phyloP scores from a whole-genome alignment of 805 yeast species.

The Monosporozyma unispora region DNA sequence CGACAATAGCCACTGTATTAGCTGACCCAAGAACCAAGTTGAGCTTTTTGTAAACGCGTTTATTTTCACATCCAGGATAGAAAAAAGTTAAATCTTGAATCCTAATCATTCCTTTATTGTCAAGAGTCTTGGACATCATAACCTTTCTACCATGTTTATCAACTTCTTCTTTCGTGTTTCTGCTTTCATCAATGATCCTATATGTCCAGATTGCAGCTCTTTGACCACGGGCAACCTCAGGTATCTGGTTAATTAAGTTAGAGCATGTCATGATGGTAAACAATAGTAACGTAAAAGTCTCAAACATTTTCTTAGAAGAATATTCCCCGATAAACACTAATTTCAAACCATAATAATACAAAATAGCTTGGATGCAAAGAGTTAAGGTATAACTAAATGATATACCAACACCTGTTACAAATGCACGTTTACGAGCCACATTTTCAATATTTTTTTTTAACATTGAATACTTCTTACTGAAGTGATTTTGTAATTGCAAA shows the following conservation, averaged over 20 bases:
- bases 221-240: slow-evolving; percentile 73
- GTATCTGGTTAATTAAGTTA: slow-evolving; percentile 53
- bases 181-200: slow-evolving; percentile 26
- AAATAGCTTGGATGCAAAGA: slow-evolving; percentile 55
- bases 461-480: slow-evolving; percentile 32
- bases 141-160: slow-evolving; percentile 2
- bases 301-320: slow-evolving; percentile 47
- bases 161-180: slow-evolving; percentile 5
- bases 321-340: slow-evolving; percentile 56
- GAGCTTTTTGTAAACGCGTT: slow-evolving; percentile 35
- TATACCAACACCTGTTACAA: slow-evolving; percentile 58
- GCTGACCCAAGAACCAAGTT: slow-evolving; percentile 36
- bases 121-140: not conserved
- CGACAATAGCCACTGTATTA: slow-evolving; percentile 60
- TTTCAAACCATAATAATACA: slow-evolving; percentile 72
- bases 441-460: slow-evolving; percentile 28
- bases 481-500: slow-evolving; percentile 43
- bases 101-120: slow-evolving; percentile 22
- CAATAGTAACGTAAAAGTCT: slow-evolving; percentile 60
- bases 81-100: slow-evolving; percentile 42
- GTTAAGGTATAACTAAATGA: slow-evolving; percentile 48
- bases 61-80: slow-evolving; percentile 32
- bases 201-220: slow-evolving; percentile 54
- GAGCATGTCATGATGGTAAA: slow-evolving; percentile 65
- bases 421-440: slow-evolving; percentile 44